Evolutionary conservation across 139 green algal species (phyloP).

Genomic region (Astrephomene gubernaculifera): DNA sequence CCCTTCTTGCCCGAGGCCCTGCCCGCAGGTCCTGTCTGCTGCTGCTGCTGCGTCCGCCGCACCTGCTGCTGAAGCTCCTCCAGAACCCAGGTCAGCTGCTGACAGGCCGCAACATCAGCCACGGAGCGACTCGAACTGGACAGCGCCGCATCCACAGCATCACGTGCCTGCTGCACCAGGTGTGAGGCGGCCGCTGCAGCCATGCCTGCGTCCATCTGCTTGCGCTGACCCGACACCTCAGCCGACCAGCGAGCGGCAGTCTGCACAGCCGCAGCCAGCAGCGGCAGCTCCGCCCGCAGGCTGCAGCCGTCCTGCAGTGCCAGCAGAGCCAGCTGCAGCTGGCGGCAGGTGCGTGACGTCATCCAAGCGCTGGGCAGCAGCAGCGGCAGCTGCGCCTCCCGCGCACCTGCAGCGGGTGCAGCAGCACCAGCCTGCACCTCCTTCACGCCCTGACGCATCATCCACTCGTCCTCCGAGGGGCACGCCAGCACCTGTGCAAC

Average conservation of each 20-base stretch:
- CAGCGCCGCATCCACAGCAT: not conserved
- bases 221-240: not conserved
- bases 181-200: not conserved
- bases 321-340: conserved; percentile 59
- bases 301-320: conserved; percentile 53
- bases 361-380: conserved; percentile 58
- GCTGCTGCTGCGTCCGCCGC: not conserved
- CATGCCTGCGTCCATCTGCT: not conserved
- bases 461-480: conserved; percentile 41
- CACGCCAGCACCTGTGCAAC: conserved; percentile 4
- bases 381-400: conserved; percentile 17
- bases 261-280: conserved; percentile 30
- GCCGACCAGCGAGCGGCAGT: not conserved
- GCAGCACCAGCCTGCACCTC: not conserved
- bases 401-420: conserved; percentile 13
- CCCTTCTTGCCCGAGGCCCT: not conserved
- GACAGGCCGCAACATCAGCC: conserved; percentile 54
- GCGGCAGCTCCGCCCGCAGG: conserved; percentile 12
- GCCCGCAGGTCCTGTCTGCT: not conserved
- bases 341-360: conserved; percentile 46
- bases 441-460: conserved; percentile 35
- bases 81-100: conserved; percentile 86
- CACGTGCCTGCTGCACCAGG: not conserved
- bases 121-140: conserved; percentile 12
- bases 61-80: conserved; percentile 51